Evolutionary conservation across 176 grass and related monocot genomes (phyloP), one percentile per base, ranked within the genome.

Genomic region (Echinochloa phyllopogon): DNA sequence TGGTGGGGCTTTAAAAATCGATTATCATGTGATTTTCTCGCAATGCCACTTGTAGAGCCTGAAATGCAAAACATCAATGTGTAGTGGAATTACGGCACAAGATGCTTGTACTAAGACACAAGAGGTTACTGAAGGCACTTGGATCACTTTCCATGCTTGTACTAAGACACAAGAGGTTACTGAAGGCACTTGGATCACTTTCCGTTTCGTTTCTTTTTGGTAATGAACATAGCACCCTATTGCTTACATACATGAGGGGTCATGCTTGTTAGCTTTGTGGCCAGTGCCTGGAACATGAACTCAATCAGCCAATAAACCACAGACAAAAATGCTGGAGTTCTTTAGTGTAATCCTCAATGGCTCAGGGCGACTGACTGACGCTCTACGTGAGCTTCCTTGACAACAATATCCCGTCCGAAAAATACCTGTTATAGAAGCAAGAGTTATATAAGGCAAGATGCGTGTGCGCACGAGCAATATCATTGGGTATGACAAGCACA

Each of bases 371-470:
- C 73, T 61, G 68, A 45, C 76, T 61, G 68, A 45, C 76, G 59
- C n/a, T 89, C 85, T 50, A 74, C 73, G 17, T 79, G 79, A 72
- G 78, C 87, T 93, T 82, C 74, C 86, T 89, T 91, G 57, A 95
- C 79, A 8, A 92, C 41, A 40, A 95, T 85, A 56, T 84, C 79
- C 55, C 93, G 85, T 73, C 93, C 93, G 40, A 72, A 59, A 87
- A 95, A 95, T 57, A 71, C 64, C 90, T 95, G 82, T 92, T 76
- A 57, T 49, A 42, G 12, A 76, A 82, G 33, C 36, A 78, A 65
- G 20, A 82, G n/a, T 47, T 29, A 80, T n/a, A 63, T 67, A 41
- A 85, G 57, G 59, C 4, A 69, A 73, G 75, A 17, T 68, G 58
- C 62, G 52, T 8, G 27, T n/a, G 36, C 10, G 39, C 29, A 68